Percentiles rank a stretch among this genome's conserved stretches.
These are phyloP conservation scores for Lodderomyces margitis DNA, from an alignment of 1,139 yeast species.

Conservation along the genomic window DNA sequence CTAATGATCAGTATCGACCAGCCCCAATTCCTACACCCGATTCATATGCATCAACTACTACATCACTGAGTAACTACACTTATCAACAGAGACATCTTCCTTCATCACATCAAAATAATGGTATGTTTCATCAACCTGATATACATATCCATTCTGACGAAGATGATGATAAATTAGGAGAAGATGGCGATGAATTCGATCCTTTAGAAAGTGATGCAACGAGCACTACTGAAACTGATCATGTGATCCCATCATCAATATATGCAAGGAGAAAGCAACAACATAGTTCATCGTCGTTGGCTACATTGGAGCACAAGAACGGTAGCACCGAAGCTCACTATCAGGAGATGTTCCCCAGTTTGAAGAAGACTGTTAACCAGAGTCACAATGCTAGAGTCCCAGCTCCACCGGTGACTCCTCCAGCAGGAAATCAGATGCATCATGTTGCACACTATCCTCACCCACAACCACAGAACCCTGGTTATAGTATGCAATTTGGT, in stretches of 20 bases:
- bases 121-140: slow-evolving; percentile 8
- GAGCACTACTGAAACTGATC: not conserved
- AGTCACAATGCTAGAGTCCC: not conserved
- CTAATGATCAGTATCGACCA: slow-evolving; percentile 1
- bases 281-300: slow-evolving; percentile 12
- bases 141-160: slow-evolving; percentile 8
- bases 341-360: slow-evolving; percentile 12
- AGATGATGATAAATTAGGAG: slow-evolving; percentile 5
- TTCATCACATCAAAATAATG: not conserved
- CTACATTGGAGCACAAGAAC: slow-evolving; percentile 9
- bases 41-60: slow-evolving; percentile 1
- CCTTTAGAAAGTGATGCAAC: not conserved
- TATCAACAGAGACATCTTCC: not conserved
- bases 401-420: not conserved
- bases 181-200: not conserved
- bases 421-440: not conserved
- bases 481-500: not conserved
- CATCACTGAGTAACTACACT: not conserved
- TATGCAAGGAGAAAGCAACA: slow-evolving; percentile 1
- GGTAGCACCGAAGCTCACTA: not conserved
- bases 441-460: not conserved
- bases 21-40: slow-evolving; percentile 3
- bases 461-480: not conserved
- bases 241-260: not conserved
- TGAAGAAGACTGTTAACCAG: not conserved